A percentile compares a stretch with the other conserved stretches of the same genome.
phyloP scores from a whole-genome alignment of 192 early-diverging fungal species.

The Pilobolus umbonatus region DNA sequence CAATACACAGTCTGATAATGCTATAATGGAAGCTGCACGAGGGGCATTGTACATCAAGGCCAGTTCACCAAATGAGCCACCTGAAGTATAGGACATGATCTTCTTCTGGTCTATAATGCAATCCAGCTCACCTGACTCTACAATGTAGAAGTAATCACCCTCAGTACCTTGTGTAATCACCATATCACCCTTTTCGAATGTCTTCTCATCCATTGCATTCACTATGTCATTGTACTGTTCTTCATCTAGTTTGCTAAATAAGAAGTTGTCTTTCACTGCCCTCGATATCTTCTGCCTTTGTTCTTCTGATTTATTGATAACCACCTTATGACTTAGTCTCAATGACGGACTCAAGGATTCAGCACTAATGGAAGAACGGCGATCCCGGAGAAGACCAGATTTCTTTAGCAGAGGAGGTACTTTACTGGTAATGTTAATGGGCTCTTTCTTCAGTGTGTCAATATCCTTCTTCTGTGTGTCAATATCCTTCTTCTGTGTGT shows the following conservation, averaged over 20 bases:
- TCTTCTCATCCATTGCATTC: conserved; percentile 94
- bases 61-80: conserved; percentile 96
- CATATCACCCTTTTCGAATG: conserved; percentile 56
- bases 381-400: conserved; percentile 72
- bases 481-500: conserved; percentile 60
- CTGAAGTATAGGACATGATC: conserved; percentile 73
- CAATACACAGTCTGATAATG: conserved; percentile 78
- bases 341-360: conserved; percentile 92
- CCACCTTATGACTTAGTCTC: conserved; percentile 66
- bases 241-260: conserved; percentile 94
- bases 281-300: conserved; percentile 78
- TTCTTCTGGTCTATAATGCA: conserved; percentile 78
- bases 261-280: conserved; percentile 82
- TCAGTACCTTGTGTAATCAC: conserved; percentile 93
- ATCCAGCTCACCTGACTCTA: conserved; percentile 89
- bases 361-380: conserved; percentile 90
- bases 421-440: background rate
- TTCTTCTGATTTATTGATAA: conserved; percentile 84
- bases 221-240: conserved; percentile 93
- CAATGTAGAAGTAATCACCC: conserved; percentile 97
- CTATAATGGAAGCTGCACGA: conserved; percentile 88
- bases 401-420: conserved; percentile 25
- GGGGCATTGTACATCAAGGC: conserved; percentile 99
- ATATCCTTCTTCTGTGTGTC: conserved; percentile 22
- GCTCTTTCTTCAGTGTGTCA: conserved; percentile 45